These are phyloP conservation scores for Rhododendron simsii DNA, from an alignment of 148 eudicot species.

Conservation along the genomic window DNA sequence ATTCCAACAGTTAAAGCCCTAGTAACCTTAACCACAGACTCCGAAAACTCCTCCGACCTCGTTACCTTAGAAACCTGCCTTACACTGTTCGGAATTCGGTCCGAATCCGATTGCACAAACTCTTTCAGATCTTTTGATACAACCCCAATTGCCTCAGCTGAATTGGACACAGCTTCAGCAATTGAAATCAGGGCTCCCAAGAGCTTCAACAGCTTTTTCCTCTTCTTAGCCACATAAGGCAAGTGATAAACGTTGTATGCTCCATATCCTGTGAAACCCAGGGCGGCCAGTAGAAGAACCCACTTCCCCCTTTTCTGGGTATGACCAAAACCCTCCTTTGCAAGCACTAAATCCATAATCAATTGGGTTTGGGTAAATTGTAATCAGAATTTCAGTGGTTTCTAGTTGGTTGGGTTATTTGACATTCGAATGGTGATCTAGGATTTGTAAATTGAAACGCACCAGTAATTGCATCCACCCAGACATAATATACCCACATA, in stretches of 20 bases:
- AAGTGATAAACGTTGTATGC: slow-evolving; percentile 51
- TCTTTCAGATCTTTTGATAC: slow-evolving; percentile 59
- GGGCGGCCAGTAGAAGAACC: slow-evolving; percentile 49
- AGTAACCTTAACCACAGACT: slow-evolving; percentile 36
- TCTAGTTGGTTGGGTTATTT: neutral
- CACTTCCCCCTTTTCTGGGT: slow-evolving; percentile 46
- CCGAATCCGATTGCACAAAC: slow-evolving; percentile 59
- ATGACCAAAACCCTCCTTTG: slow-evolving; percentile 42
- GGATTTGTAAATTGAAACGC: neutral
- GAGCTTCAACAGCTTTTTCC: slow-evolving; percentile 35
- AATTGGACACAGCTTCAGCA: slow-evolving; percentile 44
- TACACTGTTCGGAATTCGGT: slow-evolving; percentile 64
- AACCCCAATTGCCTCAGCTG: slow-evolving; percentile 57
- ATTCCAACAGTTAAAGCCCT: slow-evolving; percentile 57
- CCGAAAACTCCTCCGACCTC: slow-evolving; percentile 50
- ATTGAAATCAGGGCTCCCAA: slow-evolving; percentile 42
- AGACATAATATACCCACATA: neutral
- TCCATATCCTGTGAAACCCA: slow-evolving; percentile 60
- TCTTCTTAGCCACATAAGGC: slow-evolving; percentile 50
- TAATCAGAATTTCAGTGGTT: neutral
- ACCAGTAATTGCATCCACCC: neutral
- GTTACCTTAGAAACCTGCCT: slow-evolving; percentile 61
- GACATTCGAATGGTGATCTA: neutral
- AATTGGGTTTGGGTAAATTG: neutral
- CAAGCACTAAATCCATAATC: slow-evolving; percentile 52